Base-by-base conservation (phyloP, 306 rosid genomes). In the Lagenaria siceraria region DNA sequence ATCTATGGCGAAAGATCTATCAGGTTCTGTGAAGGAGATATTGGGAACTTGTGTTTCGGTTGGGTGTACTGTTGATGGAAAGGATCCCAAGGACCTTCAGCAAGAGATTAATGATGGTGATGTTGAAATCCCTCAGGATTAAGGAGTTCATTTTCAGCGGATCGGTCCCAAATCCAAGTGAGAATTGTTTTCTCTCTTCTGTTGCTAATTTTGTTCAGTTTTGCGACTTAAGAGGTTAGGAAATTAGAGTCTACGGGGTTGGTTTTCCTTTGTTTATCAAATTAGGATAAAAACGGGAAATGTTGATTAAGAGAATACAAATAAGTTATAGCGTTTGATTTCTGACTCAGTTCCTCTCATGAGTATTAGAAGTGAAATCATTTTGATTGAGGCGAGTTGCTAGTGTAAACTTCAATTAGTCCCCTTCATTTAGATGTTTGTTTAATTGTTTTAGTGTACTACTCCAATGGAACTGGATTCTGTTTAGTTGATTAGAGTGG, bases 21-120 rank as follows among this genome's bases (percentile, higher is more conserved):
- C 80, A 0, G 98, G 97, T 0, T 78, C 91, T 1, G 87, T 93
- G 2, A 93, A 93, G 88, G 98, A 93, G 87, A 93, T 93, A 3
- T 87, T 91, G 0, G 97, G 96, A 0, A 93, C 98, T 0, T 93
- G 98, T 63, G 98, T 93, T 3, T 93, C 98, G 21, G 96, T 93
- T 1, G 98, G 98, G 0, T 93, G 98, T 66, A 89, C 93, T 9
- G 98, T 93, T 22, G 96, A 93, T 38, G 93, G 96, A 0, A 93
- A 91, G 74, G 90, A 86, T 46, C 98, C 98, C 0, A 93, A 93
- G 85, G 98, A 93, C 36, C 81, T 93, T 82, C 98, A 93, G 86
- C 88, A 89, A 84, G 98, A 93, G 77, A 86, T 93, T 3, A 9
- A 80, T 18, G 93, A 93, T 8, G 98, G 93, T 0, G 98, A 91